Evolutionary conservation across 768 basidiomycete genomes (phyloP).

Genomic region (Holtermannia corniformis): DNA sequence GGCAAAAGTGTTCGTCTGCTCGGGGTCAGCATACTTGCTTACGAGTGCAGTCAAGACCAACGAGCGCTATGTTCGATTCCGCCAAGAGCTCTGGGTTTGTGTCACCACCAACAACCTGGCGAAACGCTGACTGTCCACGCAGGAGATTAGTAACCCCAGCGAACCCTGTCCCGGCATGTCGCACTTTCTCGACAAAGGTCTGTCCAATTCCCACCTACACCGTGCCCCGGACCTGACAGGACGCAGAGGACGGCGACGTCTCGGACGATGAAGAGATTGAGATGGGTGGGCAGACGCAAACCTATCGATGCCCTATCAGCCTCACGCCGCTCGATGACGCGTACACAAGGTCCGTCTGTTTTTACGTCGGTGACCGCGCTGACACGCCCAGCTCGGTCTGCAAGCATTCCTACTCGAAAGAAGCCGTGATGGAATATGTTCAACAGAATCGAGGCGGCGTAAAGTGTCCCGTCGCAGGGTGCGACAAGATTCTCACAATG

Average conservation of each 20-base stretch:
- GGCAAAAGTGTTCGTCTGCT: conserved; percentile 19
- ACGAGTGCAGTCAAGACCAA: conserved; percentile 14
- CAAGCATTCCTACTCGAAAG: conserved; percentile 70
- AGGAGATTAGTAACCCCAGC: conserved; percentile 24
- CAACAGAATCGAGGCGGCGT: too few relatives aligned
- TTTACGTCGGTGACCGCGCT: not conserved
- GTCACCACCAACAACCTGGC: not conserved
- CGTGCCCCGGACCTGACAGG: conserved; percentile 23
- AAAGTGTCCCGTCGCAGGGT: conserved; percentile 40
- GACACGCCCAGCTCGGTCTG: conserved; percentile 54
- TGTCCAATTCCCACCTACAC: not conserved
- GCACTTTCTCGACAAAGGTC: conserved; percentile 21
- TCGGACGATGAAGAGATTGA: conserved; percentile 83
- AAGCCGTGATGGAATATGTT: conserved; percentile 60
- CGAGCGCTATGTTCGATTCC: conserved; percentile 18
- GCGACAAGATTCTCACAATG: conserved; percentile 18
- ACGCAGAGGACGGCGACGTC: conserved; percentile 60
- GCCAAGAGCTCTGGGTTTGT: conserved; percentile 23
- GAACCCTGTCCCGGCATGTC: conserved; percentile 30
- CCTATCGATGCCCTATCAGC: conserved; percentile 75
- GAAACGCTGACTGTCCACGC: not conserved
- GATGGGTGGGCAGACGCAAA: conserved; percentile 73
- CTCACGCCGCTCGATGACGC: conserved; percentile 60
- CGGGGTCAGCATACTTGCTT: not conserved
- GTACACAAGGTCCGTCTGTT: conserved; percentile 61